These are phyloP conservation scores for Bacterosira constricta DNA, from an alignment of 108 stramenopile genomes.

Conservation along the genomic window DNA sequence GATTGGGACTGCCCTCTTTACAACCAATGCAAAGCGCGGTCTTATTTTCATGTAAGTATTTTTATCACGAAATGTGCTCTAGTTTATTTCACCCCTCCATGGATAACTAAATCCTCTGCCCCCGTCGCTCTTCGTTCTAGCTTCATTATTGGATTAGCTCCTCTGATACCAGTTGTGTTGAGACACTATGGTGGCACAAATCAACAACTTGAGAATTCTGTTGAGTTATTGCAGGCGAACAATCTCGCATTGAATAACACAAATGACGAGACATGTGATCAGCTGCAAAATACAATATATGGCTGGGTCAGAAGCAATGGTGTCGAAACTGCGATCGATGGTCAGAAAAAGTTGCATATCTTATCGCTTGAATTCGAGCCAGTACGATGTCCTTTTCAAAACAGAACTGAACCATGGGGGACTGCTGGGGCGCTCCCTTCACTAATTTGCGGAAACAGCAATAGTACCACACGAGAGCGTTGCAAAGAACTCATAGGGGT, in stretches of 20 bases:
- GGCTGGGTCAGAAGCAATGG: slow-evolving; percentile 51
- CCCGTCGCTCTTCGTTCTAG: slow-evolving; percentile 9
- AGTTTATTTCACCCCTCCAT: neutral
- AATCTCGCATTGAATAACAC: slow-evolving; percentile 50
- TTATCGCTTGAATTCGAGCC: slow-evolving; percentile 68
- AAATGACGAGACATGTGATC: slow-evolving; percentile 56
- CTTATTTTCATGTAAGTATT: slow-evolving; percentile 59
- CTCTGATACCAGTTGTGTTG: slow-evolving; percentile 33
- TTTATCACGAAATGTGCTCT: neutral
- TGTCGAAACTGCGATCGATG: slow-evolving; percentile 10
- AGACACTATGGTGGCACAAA: slow-evolving; percentile 29
- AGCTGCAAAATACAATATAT: slow-evolving; percentile 50
- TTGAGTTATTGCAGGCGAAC: slow-evolving; percentile 64
- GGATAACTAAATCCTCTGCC: slow-evolving; percentile 1
- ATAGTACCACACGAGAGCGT: neutral
- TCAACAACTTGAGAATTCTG: slow-evolving; percentile 40
- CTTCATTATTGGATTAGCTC: slow-evolving; percentile 56
- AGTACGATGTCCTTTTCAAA: slow-evolving; percentile 62
- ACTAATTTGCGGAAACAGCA: neutral
- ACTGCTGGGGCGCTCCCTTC: neutral
- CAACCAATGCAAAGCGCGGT: slow-evolving; percentile 70
- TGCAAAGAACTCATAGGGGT: neutral
- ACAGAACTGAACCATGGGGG: neutral
- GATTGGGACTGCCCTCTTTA: slow-evolving; percentile 86
- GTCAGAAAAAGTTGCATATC: slow-evolving; percentile 27